Conservation (phyloP, 441 rosid genomes). For the Dalechampia spathulata region DNA sequence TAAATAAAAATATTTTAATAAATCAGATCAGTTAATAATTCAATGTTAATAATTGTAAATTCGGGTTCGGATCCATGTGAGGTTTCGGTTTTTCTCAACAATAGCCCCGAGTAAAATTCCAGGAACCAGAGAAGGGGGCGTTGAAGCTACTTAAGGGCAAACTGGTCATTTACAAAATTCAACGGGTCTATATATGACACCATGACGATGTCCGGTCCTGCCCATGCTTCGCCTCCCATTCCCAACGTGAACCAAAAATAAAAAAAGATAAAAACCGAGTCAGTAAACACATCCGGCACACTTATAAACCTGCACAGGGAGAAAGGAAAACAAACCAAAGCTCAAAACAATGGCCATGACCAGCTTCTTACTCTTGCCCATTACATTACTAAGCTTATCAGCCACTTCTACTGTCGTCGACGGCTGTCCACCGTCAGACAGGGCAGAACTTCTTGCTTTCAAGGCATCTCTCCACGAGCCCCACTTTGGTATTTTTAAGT, state of each 20-base stretch:
- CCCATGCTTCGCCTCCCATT: neutral
- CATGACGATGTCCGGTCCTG: neutral
- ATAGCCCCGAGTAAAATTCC: neutral
- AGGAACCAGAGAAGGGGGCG: neutral
- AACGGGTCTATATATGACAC: neutral
- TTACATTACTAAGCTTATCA: neutral
- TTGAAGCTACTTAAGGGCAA: slow-evolving; percentile 2
- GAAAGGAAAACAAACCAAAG: neutral
- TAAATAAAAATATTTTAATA: too few relatives aligned
- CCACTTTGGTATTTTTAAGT: slow-evolving; percentile 62
- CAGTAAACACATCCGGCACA: neutral
- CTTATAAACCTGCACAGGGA: neutral
- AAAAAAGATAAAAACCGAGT: neutral
- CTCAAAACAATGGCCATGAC: neutral
- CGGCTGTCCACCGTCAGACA: slow-evolving; percentile 69
- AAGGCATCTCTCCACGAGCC: slow-evolving; percentile 64
- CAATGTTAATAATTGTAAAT: too few relatives aligned
- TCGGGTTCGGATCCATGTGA: too few relatives aligned
- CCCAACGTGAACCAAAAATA: neutral
- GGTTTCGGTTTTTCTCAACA: too few relatives aligned
- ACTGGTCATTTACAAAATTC: neutral
- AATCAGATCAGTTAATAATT: too few relatives aligned
- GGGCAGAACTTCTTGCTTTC: slow-evolving; percentile 58
- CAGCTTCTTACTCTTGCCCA: neutral
- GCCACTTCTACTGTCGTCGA: slow-evolving; percentile 18